A percentile compares a stretch with the other conserved stretches of the same genome.
phyloP scores from a whole-genome alignment of 495 filamentous ascomycete genomes.

The Neurospora sp. region DNA sequence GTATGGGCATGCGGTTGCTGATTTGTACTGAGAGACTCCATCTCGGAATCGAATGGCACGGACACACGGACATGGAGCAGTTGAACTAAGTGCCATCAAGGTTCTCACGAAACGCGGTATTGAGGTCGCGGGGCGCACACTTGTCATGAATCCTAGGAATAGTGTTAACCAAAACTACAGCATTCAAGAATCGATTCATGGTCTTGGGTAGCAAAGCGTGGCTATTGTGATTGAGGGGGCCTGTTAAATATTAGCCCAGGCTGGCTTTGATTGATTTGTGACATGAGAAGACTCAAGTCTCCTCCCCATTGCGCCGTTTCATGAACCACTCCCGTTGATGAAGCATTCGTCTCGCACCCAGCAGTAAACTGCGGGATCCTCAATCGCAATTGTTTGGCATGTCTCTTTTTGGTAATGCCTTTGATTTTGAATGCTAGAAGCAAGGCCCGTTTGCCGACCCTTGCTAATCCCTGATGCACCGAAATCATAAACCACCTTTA shows the following conservation, averaged over 20 bases:
- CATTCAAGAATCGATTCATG: background rate
- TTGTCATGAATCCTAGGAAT: background rate
- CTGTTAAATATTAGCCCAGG: conserved; percentile 11
- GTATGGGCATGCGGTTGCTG: background rate
- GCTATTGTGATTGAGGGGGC: background rate
- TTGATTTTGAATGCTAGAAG: conserved; percentile 33
- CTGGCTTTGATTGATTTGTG: conserved; percentile 16
- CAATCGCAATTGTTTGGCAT: conserved; percentile 17
- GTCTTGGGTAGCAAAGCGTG: background rate
- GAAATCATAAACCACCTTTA: conserved; percentile 44
- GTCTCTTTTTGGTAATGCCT: conserved; percentile 34
- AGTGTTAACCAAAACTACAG: background rate
- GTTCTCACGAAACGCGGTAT: background rate
- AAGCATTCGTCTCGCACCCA: conserved; percentile 16
- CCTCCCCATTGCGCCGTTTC: conserved; percentile 10
- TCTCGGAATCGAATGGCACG: background rate
- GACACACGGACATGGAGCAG: background rate
- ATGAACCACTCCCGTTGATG: conserved; percentile 8
- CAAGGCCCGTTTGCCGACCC: conserved; percentile 36
- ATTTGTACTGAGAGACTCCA: background rate
- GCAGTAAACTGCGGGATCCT: conserved; percentile 18
- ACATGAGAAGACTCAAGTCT: conserved; percentile 8
- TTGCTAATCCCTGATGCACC: conserved; percentile 45
- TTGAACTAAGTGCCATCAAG: background rate
- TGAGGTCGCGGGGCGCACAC: background rate